Evolutionary conservation across 257 asterid species (phyloP).

Genomic region (Echium plantagineum): DNA sequence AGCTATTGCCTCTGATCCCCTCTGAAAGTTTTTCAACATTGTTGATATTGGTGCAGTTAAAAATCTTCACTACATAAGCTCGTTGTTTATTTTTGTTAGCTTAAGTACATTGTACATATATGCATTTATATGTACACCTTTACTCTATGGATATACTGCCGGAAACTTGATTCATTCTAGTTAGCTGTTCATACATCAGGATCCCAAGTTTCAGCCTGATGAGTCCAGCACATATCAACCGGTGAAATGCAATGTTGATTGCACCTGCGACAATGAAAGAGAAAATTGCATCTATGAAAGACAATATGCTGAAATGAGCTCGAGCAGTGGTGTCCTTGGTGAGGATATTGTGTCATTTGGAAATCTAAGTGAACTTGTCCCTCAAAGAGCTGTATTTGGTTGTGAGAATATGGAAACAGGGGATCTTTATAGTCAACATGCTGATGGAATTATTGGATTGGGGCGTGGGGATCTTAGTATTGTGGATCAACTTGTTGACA

Average conservation of each 20-base stretch:
- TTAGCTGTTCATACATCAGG: slow-evolving; percentile 23
- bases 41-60: no score
- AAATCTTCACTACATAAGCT: no score
- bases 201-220: slow-evolving; percentile 91
- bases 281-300: slow-evolving; percentile 75
- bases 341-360: slow-evolving; percentile 89
- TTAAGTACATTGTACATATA: no score
- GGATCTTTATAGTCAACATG: slow-evolving; percentile 93
- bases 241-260: slow-evolving; percentile 76
- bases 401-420: slow-evolving; percentile 97
- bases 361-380: slow-evolving; percentile 68
- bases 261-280: slow-evolving; percentile 65
- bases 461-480: slow-evolving; percentile 99
- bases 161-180: no score
- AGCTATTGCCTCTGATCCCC: no score
- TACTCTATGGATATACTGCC: no score
- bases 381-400: slow-evolving; percentile 93
- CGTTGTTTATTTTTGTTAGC: no score
- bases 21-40: no score
- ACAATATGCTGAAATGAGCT: slow-evolving; percentile 97
- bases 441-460: slow-evolving; percentile 98
- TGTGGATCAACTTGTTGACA: slow-evolving; percentile 91
- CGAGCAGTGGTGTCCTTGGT: slow-evolving; percentile 95
- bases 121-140: no score
- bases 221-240: slow-evolving; percentile 66